A percentile compares a stretch with the other conserved stretches of the same genome.
phyloP scores from a whole-genome alignment of 495 filamentous ascomycete species.

The Letharia columbiana region DNA sequence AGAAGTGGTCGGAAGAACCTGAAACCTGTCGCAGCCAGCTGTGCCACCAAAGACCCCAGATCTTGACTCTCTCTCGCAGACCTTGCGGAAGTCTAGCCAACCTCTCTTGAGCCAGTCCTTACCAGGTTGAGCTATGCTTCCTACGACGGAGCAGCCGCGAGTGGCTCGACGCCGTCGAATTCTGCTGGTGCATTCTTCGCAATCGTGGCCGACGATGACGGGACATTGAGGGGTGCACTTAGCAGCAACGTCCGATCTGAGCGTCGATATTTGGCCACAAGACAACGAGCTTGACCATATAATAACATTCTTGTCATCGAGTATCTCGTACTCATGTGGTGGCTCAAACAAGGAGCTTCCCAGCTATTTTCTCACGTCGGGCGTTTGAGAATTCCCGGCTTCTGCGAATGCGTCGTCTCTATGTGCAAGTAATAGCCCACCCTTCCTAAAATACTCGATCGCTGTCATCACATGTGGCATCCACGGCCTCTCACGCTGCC shows the following conservation, averaged over 20 bases:
- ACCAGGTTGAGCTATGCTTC: neutral
- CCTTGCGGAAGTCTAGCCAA: neutral
- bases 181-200: neutral
- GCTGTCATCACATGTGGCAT: no score
- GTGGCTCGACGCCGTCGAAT: neutral
- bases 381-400: neutral
- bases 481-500: no score
- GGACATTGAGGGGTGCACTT: neutral
- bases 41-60: neutral
- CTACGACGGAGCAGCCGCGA: neutral
- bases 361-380: neutral
- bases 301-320: neutral
- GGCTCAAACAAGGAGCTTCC: neutral
- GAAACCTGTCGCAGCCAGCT: neutral
- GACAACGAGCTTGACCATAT: neutral
- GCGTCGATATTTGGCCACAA: neutral
- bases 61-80: neutral
- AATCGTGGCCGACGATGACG: neutral
- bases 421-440: neutral
- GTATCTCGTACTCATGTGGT: neutral
- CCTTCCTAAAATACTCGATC: no score
- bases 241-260: neutral
- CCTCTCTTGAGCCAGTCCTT: no score
- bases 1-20: neutral
- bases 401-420: slow-evolving; percentile 35